Evolutionary conservation across 2,329 filamentous ascomycete genomes (phyloP), one percentile per base, ranked within the genome.

Genomic region (Claviceps capensis): DNA sequence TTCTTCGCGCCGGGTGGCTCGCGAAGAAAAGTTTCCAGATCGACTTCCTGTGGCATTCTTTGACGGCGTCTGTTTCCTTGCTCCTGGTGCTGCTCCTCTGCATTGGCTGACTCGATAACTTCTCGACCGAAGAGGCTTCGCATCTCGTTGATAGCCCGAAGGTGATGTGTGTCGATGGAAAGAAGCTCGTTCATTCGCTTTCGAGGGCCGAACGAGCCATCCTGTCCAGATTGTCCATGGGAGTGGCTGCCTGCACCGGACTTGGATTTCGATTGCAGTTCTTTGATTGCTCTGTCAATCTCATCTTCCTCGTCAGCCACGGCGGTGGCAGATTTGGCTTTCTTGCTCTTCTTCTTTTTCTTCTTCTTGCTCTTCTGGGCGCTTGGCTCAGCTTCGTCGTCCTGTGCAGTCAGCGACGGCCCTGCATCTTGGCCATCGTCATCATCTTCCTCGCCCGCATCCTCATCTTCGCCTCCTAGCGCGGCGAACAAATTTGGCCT

Each of bases 131-230:
- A 82, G 2, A 81, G 65, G 34, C 69, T 72, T 49, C 76, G 84
- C 88, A 98, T 96, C 70, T 98, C 93, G 61, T 95, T 95, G 38
- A 84, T 75, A 7, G 87, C 87, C 63, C 91, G 90, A 11, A 98
- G 77, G 59, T 89, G 81, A 58, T 86, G 78, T 0, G 83, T 79
- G 58, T 77, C 76, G 60, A 79, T 72, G 34, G 68, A 65, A 2
- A 81, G 64, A 4, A 78, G 67, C 34, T 68, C 61, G 52, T 69
- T 70, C 43, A 69, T 63, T 13, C 65, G 42, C 41, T 26, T 53
- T 16, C 49, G 40, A 2, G 52, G 40, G 22, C 34, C 45, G 4
- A 45, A 7, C 14, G 19, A 17, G 60, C 13, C 62, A 50, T 19
- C 52, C 48, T 30, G 54, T 43, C 16, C 56, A 53, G 47, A 52